A percentile compares a stretch with the other conserved stretches of the same genome.
Conservation (phyloP, 306 rosid species). For the Inga oerstediana region DNA sequence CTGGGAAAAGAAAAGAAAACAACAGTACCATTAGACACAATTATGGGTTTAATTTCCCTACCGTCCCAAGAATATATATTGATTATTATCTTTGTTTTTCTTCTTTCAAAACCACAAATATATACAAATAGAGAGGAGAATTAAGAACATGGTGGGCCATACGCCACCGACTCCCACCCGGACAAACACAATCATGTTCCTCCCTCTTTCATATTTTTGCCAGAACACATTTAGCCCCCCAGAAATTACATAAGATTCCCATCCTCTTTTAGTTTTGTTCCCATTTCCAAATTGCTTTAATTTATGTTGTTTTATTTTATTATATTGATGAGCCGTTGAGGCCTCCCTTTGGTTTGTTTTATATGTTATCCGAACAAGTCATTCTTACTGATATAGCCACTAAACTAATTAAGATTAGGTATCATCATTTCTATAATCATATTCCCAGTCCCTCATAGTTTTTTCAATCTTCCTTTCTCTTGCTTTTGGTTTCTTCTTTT, state of each 20-base stretch:
- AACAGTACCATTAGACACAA: background rate
- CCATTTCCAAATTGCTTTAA: slow-evolving; percentile 3
- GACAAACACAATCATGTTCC: slow-evolving; percentile 24
- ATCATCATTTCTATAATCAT: slow-evolving; percentile 12
- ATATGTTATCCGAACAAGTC: slow-evolving; percentile 51
- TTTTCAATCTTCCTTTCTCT: slow-evolving; percentile 22
- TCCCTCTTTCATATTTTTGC: slow-evolving; percentile 25
- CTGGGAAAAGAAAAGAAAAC: background rate
- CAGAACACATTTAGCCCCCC: slow-evolving; percentile 8
- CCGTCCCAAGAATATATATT: background rate
- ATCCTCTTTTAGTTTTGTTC: background rate
- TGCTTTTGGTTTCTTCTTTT: slow-evolving; percentile 23
- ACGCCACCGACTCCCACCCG: slow-evolving; percentile 35
- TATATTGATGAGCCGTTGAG: slow-evolving; percentile 4
- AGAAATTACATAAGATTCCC: slow-evolving; percentile 25
- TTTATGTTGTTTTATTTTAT: background rate
- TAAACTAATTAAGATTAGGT: slow-evolving; percentile 45
- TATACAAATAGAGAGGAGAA: background rate
- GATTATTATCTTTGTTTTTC: background rate
- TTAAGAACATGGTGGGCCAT: slow-evolving; percentile 35
- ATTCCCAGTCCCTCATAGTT: background rate
- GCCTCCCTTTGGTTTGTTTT: slow-evolving; percentile 18
- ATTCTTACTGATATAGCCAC: slow-evolving; percentile 30
- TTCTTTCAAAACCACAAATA: slow-evolving; percentile 29
- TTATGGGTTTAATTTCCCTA: background rate